These are phyloP conservation scores for Hypomyces rosellus DNA, from an alignment of 2,329 filamentous ascomycete genomes.

Conservation along the genomic window DNA sequence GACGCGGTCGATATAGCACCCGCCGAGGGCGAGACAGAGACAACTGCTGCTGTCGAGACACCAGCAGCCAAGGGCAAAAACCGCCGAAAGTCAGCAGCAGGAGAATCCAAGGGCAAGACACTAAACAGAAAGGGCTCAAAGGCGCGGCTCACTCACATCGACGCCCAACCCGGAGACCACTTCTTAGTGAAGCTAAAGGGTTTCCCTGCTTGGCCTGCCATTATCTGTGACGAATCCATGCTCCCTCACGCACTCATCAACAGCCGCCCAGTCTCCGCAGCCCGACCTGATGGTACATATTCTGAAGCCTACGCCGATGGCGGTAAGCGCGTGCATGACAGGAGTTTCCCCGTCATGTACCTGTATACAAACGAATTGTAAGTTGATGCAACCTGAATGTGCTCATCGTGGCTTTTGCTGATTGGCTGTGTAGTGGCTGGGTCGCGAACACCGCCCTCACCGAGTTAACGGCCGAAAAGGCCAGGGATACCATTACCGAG, in stretches of 20 bases:
- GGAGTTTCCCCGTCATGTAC: slow-evolving; percentile 94
- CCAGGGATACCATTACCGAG: slow-evolving; percentile 60
- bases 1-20: slow-evolving; percentile 27
- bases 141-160: slow-evolving; percentile 61
- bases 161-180: slow-evolving; percentile 85
- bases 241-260: slow-evolving; percentile 72
- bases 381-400: slow-evolving; percentile 36
- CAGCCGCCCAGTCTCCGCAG: slow-evolving; percentile 76
- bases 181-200: slow-evolving; percentile 93
- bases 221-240: slow-evolving; percentile 93
- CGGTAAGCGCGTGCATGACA: slow-evolving; percentile 76
- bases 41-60: slow-evolving; percentile 23
- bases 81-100: slow-evolving; percentile 67
- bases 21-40: slow-evolving; percentile 21
- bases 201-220: slow-evolving; percentile 88
- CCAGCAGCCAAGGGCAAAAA: slow-evolving; percentile 37
- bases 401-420: slow-evolving; percentile 10
- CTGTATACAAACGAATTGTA: slow-evolving; percentile 94
- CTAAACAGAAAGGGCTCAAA: slow-evolving; percentile 80
- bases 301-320: slow-evolving; percentile 81
- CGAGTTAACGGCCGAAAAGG: slow-evolving; percentile 67
- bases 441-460: slow-evolving; percentile 77
- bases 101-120: slow-evolving; percentile 68
- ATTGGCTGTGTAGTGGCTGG: slow-evolving; percentile 63
- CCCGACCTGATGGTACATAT: slow-evolving; percentile 76